phyloP scores from a whole-genome alignment of 768 basidiomycete species.

The Calocera viscosa region DNA sequence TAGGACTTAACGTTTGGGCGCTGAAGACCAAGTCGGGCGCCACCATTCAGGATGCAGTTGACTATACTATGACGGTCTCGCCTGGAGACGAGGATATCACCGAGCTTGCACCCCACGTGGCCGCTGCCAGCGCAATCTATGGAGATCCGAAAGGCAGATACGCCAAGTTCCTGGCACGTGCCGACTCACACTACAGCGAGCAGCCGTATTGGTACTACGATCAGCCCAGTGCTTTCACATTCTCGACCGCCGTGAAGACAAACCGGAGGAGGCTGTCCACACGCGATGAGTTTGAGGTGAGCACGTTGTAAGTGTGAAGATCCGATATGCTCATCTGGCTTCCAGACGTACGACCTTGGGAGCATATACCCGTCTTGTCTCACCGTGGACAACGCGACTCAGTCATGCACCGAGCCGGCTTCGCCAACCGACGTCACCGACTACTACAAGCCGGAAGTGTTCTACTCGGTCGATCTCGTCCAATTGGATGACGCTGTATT shows the following conservation, averaged over 20 bases:
- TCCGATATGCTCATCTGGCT: not conserved
- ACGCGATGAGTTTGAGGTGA: not conserved
- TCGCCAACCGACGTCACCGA: not conserved
- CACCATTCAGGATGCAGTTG: slow-evolving; percentile 46
- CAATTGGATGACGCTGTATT: slow-evolving; percentile 13
- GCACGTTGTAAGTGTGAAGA: not conserved
- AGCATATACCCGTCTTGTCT: not conserved
- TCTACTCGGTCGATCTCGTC: not conserved
- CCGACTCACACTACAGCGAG: slow-evolving; percentile 25
- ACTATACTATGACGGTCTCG: slow-evolving; percentile 39
- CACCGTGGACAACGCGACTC: not conserved
- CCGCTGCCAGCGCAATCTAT: slow-evolving; percentile 43
- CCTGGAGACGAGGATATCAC: slow-evolving; percentile 32
- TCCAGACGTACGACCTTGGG: not conserved
- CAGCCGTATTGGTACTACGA: slow-evolving; percentile 40
- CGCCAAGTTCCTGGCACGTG: slow-evolving; percentile 29
- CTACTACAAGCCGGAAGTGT: not conserved
- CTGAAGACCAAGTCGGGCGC: slow-evolving; percentile 37
- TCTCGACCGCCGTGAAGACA: slow-evolving; percentile 13
- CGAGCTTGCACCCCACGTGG: slow-evolving; percentile 47
- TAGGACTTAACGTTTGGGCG: slow-evolving; percentile 39
- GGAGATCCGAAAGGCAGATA: slow-evolving; percentile 54
- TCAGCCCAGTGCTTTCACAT: slow-evolving; percentile 26
- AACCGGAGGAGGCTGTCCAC: not conserved
- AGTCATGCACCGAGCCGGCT: not conserved